Percentiles rank a stretch among this genome's conserved stretches.
Evolutionary conservation across 257 asterid genomes (phyloP).

Genomic region (Nyctanthes arbortristis): DNA sequence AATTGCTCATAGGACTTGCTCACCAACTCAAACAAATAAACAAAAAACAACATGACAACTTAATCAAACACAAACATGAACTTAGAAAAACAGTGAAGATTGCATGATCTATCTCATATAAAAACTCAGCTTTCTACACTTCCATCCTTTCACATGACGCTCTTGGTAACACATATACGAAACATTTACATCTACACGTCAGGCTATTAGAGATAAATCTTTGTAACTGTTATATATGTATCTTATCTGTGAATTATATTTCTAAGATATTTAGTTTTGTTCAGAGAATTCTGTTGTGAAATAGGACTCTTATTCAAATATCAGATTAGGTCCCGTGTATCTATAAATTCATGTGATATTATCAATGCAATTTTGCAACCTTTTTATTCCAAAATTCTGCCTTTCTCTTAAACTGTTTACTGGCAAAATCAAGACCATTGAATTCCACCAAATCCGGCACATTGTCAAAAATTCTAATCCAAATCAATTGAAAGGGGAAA

Average conservation of each 20-base stretch:
- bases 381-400: no score
- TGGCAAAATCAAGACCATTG: neutral
- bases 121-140: neutral
- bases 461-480: neutral
- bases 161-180: neutral
- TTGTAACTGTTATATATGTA: no score
- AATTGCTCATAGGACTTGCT: neutral
- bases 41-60: neutral
- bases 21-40: neutral
- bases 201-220: no score
- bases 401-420: no score
- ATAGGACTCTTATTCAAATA: no score
- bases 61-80: neutral
- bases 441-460: neutral
- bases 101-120: neutral
- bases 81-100: neutral
- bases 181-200: neutral
- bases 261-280: no score
- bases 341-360: no score
- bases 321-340: no score
- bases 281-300: no score
- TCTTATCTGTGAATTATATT: no score
- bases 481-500: no score
- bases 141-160: neutral
- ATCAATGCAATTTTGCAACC: no score